phyloP scores from a whole-genome alignment of 1,284 basidiomycete genomes.

The Leccinum glutinopallens region DNA sequence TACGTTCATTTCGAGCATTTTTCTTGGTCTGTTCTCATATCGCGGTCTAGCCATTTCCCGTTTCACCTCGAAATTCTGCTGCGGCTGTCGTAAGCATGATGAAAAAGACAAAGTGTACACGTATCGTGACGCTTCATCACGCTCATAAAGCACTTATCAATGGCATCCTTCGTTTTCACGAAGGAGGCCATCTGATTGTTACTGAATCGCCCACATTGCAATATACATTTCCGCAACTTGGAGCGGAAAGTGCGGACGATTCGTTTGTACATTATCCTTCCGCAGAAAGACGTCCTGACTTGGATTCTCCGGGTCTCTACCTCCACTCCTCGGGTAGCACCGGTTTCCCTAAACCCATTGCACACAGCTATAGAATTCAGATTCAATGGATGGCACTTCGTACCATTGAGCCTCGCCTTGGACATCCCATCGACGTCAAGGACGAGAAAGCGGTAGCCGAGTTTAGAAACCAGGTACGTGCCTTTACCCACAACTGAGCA shows the following conservation, averaged over 20 bases:
- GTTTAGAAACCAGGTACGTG: background rate
- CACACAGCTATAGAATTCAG: conserved; percentile 14
- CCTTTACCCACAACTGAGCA: background rate
- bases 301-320: conserved; percentile 30
- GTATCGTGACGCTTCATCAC: conserved; percentile 32
- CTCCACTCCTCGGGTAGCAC: conserved; percentile 43
- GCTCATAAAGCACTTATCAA: conserved; percentile 33
- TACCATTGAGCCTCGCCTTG: background rate
- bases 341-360: conserved; percentile 37
- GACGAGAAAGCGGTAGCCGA: background rate
- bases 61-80: background rate
- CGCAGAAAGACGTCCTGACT: conserved; percentile 10
- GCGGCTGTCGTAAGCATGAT: conserved; percentile 23
- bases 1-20: background rate
- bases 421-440: background rate
- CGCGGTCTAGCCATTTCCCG: too few relatives aligned
- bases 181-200: conserved; percentile 7
- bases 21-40: background rate
- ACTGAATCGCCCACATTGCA: conserved; percentile 34
- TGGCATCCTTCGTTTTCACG: conserved; percentile 15
- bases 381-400: too few relatives aligned
- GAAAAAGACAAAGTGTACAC: conserved; percentile 31
- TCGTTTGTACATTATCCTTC: conserved; percentile 34
- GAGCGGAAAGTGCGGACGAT: conserved; percentile 29
- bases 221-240: conserved; percentile 37